Conservation (phyloP, 2,329 filamentous ascomycete species). For the Xylariaceae sp. region DNA sequence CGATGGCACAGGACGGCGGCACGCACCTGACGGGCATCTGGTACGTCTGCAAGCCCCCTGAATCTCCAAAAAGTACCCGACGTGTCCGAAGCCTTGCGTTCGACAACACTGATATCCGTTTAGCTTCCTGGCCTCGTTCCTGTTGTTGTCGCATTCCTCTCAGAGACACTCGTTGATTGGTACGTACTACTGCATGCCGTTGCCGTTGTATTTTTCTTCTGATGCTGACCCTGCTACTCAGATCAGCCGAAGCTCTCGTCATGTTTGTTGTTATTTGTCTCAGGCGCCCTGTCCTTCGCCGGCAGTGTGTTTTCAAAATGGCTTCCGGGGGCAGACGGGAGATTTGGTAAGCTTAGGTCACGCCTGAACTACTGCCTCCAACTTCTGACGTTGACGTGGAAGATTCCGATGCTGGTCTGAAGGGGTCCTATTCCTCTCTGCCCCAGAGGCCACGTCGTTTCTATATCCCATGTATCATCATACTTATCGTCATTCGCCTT, state of each 20-base stretch:
- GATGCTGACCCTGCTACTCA: constrained; percentile 18
- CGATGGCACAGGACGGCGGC: constrained; percentile 26
- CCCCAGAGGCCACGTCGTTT: constrained; percentile 40
- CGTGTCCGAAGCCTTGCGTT: too few species aligned
- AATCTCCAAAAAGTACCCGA: too few species aligned
- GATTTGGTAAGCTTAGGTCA: constrained; percentile 30
- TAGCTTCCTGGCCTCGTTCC: constrained; percentile 40
- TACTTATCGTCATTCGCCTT: constrained; percentile 38
- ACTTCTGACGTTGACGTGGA: constrained; percentile 1
- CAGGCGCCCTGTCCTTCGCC: constrained; percentile 33
- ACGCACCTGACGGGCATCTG: constrained; percentile 29
- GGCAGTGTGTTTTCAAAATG: constrained; percentile 36
- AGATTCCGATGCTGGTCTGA: constrained; percentile 26
- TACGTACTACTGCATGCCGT: too few species aligned
- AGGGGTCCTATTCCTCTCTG: constrained; percentile 27
- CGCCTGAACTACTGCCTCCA: background rate
- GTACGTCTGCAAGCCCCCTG: constrained; percentile 24
- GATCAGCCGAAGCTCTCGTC: constrained; percentile 43
- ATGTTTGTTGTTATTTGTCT: constrained; percentile 38
- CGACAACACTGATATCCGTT: too few species aligned
- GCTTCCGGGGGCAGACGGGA: constrained; percentile 39
- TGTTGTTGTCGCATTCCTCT: constrained; percentile 38
- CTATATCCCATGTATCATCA: constrained; percentile 35
- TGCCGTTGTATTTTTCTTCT: too few species aligned
- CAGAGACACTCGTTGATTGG: constrained; percentile 43